phyloP scores from a whole-genome alignment of 768 basidiomycete species.

The Podaxis pistillaris region DNA sequence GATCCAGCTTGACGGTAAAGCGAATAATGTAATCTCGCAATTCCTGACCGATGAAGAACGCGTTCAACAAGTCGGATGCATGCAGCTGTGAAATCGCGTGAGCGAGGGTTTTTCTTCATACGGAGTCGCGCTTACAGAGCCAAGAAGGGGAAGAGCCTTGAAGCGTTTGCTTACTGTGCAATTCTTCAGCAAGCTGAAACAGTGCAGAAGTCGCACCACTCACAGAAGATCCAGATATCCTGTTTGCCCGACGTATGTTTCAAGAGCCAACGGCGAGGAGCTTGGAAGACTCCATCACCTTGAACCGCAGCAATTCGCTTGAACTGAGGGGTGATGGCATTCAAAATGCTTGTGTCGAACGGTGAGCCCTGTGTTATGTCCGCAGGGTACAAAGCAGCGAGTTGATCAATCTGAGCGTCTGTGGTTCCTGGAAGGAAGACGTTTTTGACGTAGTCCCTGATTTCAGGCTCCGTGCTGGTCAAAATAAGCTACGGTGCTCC shows the following conservation, averaged over 20 bases:
- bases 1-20: constrained; percentile 34
- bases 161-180: constrained; percentile 42
- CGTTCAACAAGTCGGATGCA: constrained; percentile 34
- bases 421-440: constrained; percentile 32
- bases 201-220: constrained; percentile 12
- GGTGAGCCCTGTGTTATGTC: constrained; percentile 48
- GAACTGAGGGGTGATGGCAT: constrained; percentile 42
- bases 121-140: constrained; percentile 33
- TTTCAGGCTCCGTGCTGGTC: constrained; percentile 23
- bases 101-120: not conserved
- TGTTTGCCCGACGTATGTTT: constrained; percentile 34
- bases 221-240: constrained; percentile 40
- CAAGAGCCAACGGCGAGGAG: constrained; percentile 46
- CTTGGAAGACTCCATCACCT: constrained; percentile 52
- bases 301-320: constrained; percentile 50
- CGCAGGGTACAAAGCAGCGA: constrained; percentile 36
- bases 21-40: constrained; percentile 43
- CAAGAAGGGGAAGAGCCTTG: constrained; percentile 39
- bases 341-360: constrained; percentile 44
- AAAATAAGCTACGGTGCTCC: not conserved
- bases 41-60: constrained; percentile 34
- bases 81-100: constrained; percentile 32
- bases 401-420: constrained; percentile 24
- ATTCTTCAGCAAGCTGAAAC: not conserved
- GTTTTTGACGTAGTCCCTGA: constrained; percentile 22